phyloP scores from a whole-genome alignment of 305 asterid species.

The Fraxinus platypoda region DNA sequence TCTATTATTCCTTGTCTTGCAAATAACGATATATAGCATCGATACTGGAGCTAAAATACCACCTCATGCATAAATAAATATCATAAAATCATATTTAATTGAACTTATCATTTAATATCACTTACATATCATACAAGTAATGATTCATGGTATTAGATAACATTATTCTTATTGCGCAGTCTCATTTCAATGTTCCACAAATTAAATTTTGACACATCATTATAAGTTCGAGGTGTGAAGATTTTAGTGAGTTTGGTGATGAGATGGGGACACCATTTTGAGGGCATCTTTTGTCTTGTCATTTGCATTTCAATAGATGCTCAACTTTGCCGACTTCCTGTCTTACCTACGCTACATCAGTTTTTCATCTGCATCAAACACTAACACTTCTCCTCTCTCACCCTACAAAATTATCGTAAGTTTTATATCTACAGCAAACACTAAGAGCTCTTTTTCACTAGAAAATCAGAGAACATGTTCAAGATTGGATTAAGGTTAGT shows the following conservation, averaged over 20 bases:
- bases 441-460: background rate
- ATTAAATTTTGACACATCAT: too few species aligned
- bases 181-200: too few species aligned
- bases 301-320: background rate
- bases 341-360: background rate
- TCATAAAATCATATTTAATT: too few species aligned
- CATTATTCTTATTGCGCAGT: too few species aligned
- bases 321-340: background rate
- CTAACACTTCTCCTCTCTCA: background rate
- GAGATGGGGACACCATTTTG: background rate
- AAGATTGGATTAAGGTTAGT: slow-evolving; percentile 33
- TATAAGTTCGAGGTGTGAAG: too few species aligned
- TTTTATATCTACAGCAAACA: background rate
- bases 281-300: background rate
- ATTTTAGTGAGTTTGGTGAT: background rate
- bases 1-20: too few species aligned
- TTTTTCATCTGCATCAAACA: background rate
- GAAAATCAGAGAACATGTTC: slow-evolving; percentile 26
- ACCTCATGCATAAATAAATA: too few species aligned
- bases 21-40: too few species aligned
- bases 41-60: too few species aligned
- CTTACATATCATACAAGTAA: too few species aligned
- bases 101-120: too few species aligned
- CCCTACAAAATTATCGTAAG: background rate
- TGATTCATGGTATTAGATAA: too few species aligned